Evolutionary conservation across 2,329 filamentous ascomycete genomes (phyloP), one percentile per base, ranked within the genome.

Genomic region (Pezicula carpinea): DNA sequence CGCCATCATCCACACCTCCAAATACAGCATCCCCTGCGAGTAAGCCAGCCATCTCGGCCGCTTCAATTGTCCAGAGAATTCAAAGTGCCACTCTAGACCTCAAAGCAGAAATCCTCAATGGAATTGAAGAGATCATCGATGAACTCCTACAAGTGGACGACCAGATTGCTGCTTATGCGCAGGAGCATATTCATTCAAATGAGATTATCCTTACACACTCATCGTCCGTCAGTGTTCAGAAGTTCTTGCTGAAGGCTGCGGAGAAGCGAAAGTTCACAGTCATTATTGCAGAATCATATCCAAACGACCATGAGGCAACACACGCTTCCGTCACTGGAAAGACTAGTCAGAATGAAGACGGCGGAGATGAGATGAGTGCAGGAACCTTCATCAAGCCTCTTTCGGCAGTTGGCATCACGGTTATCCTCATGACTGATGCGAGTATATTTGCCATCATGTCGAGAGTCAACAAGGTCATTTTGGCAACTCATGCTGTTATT

Each of bases 381-480:
- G 31, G 73, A 7, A 69, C 76, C 40, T 79, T 96, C 67, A 80
- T 82, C 39, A 95, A 93, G 67, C 83, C 89, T 40, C 76, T 97
- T 50, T 82, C 80, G 4, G 79, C 83, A 1, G 80, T 84, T 31
- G 91, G 91, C 21, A 87, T 95, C 46, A 85, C 82, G 1, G 86
- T 95, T 35, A 87, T 96, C 57, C 79, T 88, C 50, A 83, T 97
- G 46, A 83, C 89, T 36, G 91, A 95, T 66, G 85, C 83, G 6
- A 87, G 89, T 8, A 79, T 95, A 45, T 95, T 91, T 70, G 90
- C 91, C 1, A 87, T 97, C 60, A 97, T 99, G 88, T 87, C 91
- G 7, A 83, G 87, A 50, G 89, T 96, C 58, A 95, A 92, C 74
- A 96, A 96, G 71, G 92, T 99, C 51, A 87, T 99, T 41, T 75